Evolutionary conservation across 345 rosid genomes (phyloP).

Genomic region (Citrus unshiu): DNA sequence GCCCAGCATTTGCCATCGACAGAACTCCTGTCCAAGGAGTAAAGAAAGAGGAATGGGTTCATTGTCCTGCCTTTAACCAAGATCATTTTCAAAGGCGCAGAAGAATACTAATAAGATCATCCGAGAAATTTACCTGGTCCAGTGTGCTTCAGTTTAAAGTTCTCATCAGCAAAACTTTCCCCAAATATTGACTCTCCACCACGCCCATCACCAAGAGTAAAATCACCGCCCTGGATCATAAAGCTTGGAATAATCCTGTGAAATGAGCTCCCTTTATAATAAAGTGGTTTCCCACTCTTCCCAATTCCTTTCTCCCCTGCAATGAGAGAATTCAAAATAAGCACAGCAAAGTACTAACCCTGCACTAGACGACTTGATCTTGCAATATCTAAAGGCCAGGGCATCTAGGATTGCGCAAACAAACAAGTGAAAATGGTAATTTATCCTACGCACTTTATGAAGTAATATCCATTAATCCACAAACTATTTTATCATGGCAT

Average conservation of each 20-base stretch:
- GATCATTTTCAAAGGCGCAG: neutral
- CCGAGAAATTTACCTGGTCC: constrained; percentile 53
- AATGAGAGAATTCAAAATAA: neutral
- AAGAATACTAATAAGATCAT: neutral
- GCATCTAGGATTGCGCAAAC: neutral
- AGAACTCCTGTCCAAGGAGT: constrained; percentile 42
- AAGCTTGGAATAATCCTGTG: constrained; percentile 94
- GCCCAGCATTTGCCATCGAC: constrained; percentile 91
- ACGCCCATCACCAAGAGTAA: constrained; percentile 86
- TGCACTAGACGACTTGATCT: neutral
- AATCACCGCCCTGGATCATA: constrained; percentile 98
- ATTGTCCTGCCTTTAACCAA: neutral
- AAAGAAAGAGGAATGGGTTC: neutral
- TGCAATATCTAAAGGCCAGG: neutral
- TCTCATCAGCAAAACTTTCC: constrained; percentile 79
- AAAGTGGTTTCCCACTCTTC: constrained; percentile 73
- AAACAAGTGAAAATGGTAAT: neutral
- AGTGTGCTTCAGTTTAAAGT: constrained; percentile 85
- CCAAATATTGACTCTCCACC: constrained; percentile 97
- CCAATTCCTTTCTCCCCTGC: constrained; percentile 93
- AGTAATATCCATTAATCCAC: neutral
- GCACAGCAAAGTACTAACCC: neutral
- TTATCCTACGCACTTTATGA: neutral
- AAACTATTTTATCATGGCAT: neutral
- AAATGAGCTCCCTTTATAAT: constrained; percentile 70